Percentiles rank a stretch among this genome's conserved stretches.
Conservation (phyloP, 208 protist species). For the Trypanosoma melophagium region DNA sequence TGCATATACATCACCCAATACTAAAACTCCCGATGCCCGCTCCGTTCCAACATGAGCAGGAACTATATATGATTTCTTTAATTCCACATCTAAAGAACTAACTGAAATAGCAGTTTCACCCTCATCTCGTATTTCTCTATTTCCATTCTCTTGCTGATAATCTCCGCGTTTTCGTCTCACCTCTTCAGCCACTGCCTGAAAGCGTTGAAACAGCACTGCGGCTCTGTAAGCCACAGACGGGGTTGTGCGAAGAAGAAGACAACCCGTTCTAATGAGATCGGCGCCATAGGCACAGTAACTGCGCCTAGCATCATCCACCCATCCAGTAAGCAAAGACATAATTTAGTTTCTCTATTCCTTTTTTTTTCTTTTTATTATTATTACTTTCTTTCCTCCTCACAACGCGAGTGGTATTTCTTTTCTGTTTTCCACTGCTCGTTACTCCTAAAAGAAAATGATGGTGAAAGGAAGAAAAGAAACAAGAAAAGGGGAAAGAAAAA, state of each 20-base stretch:
- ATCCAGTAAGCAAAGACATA: slow-evolving; percentile 18
- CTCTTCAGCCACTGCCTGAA: slow-evolving; percentile 38
- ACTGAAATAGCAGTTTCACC: background rate
- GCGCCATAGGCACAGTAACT: slow-evolving; percentile 70
- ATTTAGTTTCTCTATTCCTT: background rate
- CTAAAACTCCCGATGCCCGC: slow-evolving; percentile 40
- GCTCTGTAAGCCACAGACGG: slow-evolving; percentile 75
- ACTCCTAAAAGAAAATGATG: background rate
- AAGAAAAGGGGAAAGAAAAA: too few species aligned
- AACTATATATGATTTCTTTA: slow-evolving; percentile 44
- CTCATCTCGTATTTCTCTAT: background rate
- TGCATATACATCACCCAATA: slow-evolving; percentile 64
- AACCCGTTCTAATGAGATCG: slow-evolving; percentile 75
- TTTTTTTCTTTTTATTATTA: background rate
- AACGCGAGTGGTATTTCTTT: too few species aligned
- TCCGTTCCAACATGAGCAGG: slow-evolving; percentile 47
- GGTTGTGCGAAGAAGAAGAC: slow-evolving; percentile 55
- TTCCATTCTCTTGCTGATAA: slow-evolving; percentile 18
- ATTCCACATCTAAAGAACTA: too few species aligned
- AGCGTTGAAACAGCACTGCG: slow-evolving; percentile 74
- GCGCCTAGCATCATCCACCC: slow-evolving; percentile 25
- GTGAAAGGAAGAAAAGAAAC: background rate
- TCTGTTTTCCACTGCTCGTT: too few species aligned
- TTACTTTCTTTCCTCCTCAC: too few species aligned
- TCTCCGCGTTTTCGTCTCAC: slow-evolving; percentile 26